Base-by-base conservation (phyloP, 2,329 filamentous ascomycete genomes). In the Fusarium acutatum region DNA sequence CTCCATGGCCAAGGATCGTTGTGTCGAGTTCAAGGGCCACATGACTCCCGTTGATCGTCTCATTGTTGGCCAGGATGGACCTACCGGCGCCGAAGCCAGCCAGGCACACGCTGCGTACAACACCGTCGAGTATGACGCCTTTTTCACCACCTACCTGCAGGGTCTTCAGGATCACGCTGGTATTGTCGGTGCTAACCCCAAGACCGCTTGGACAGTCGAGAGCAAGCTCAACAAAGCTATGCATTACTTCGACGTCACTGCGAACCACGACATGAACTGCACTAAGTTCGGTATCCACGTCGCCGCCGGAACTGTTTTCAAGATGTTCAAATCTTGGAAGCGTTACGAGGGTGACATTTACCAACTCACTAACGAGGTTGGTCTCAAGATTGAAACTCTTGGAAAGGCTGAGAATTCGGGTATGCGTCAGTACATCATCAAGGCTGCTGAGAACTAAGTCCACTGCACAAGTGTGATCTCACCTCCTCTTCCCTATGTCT, bases 241-340 rank as follows among this genome's bases (percentile, higher is more conserved):
- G 73, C 75, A 77, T 11, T 77, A 64, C 41, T 77, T 77, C 13
- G 64, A 75, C 2, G 75, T 77, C 0, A 60, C 60, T 0, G 71
- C 67, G 1, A 47, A 66, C 18, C 44, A 72, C 24, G 22, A 64
- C 52, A 74, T 77, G 67, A 5, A 43, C 3, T 77, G 75, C 41
- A 22, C 5, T 5, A 60, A 65, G 12, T 76, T 74, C 6, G 18
- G 30, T 4, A 38, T 63, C 12, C 1, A 38, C 3, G 35, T 69
- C n/a, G 7, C 44, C 11, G 50, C 38, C 1, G 75, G 72, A 0
- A 69, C 67, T 2, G 18, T 30, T 3, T 78, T 64, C 72, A 49
- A 64, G 34, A 76, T 78, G 74, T 77, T 78, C 35, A 65, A 65
- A 12, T 77, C 75, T 14, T 78, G 77, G 76, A 78, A 78, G 71